Evolutionary conservation across 2,329 filamentous ascomycete genomes (phyloP), one percentile per base, ranked within the genome.

Genomic region (Capronia americana): DNA sequence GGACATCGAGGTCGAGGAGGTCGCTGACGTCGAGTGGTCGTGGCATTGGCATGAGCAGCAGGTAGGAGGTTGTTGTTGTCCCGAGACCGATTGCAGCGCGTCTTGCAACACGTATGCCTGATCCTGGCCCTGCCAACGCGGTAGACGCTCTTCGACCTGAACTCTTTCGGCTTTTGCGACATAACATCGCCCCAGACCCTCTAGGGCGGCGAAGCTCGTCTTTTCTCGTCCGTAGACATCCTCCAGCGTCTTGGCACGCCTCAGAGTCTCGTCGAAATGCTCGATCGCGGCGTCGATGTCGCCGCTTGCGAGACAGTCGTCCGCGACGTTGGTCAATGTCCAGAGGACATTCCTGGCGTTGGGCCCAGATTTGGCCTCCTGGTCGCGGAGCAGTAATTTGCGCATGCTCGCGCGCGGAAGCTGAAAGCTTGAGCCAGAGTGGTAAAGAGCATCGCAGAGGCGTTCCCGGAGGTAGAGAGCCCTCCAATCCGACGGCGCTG

Each of bases 311-410:
- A 67, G 51, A 12, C 41, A 46, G 50, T 67, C 65, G 51, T 67
- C 65, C 4, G 65, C 65, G 24, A 67, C 61, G 32, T 67, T 67
- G 20, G 61, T 67, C 48, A 67, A 34, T 5, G 65, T 67, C 56
- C 61, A 67, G 30, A 67, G 44, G 1, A 67, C 65, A 23, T 67
- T 67, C 14, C 65, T 34, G 6, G 61, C 57, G 2, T n/a, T 46
- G 1, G 20, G 53, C 7, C 65, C 65, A 26, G 64, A 67, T 24
- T 28, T 51, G 51, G n/a, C 3, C 55, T 66, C 59, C 38, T 66
- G 64, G 24, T 66, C 64, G 7, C 20, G 10, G 6, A 68, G 54
- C 14, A 68, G 55, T 23, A 4, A 20, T 6, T 24, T 41, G 28
- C 66, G 61, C 50, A 53, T 53, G 23, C 12, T 44, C 14, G 28